Percentiles rank a stretch among this genome's conserved stretches.
These are phyloP conservation scores for Dothidotthia symphoricarpi DNA, from an alignment of 2,329 filamentous ascomycete genomes.

Conservation along the genomic window DNA sequence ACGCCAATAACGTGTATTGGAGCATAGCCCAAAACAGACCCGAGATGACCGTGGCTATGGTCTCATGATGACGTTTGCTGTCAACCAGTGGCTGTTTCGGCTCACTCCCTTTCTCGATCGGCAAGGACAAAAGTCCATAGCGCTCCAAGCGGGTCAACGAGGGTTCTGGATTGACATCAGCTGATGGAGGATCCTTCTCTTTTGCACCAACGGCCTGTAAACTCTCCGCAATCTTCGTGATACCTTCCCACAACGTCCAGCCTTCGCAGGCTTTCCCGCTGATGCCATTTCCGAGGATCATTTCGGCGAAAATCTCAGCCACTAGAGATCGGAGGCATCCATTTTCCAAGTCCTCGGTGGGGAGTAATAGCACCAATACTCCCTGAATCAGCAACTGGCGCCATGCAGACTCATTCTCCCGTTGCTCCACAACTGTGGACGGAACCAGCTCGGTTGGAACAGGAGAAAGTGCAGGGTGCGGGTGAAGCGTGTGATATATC, in stretches of 20 bases:
- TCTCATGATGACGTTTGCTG: slow-evolving; percentile 17
- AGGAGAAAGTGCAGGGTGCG: slow-evolving; percentile 76
- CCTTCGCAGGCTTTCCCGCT: slow-evolving; percentile 79
- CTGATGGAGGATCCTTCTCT: slow-evolving; percentile 29
- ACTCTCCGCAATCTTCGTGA: slow-evolving; percentile 66
- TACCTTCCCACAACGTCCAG: slow-evolving; percentile 82
- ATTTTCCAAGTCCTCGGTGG: slow-evolving; percentile 90
- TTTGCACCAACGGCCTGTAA: slow-evolving; percentile 39
- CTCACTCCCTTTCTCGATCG: slow-evolving; percentile 28
- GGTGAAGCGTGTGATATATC: slow-evolving; percentile 80
- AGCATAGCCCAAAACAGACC: slow-evolving; percentile 57
- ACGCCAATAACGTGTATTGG: slow-evolving; percentile 51
- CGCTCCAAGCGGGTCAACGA: slow-evolving; percentile 52
- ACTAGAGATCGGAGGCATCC: slow-evolving; percentile 79
- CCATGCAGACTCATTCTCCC: slow-evolving; percentile 76
- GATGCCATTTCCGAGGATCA: slow-evolving; percentile 80
- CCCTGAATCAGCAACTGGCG: slow-evolving; percentile 84
- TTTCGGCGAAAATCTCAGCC: slow-evolving; percentile 82
- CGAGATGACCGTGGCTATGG: slow-evolving; percentile 20
- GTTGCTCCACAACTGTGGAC: slow-evolving; percentile 59
- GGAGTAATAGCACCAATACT: slow-evolving; percentile 77
- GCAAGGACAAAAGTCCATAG: slow-evolving; percentile 54
- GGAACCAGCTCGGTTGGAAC: slow-evolving; percentile 61
- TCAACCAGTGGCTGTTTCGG: slow-evolving; percentile 16
- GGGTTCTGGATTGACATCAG: slow-evolving; percentile 27